Percentiles rank a stretch among this genome's conserved stretches.
These are phyloP conservation scores for Plasmodium malariae DNA, from an alignment of 169 alveolate species.

Conservation along the genomic window DNA sequence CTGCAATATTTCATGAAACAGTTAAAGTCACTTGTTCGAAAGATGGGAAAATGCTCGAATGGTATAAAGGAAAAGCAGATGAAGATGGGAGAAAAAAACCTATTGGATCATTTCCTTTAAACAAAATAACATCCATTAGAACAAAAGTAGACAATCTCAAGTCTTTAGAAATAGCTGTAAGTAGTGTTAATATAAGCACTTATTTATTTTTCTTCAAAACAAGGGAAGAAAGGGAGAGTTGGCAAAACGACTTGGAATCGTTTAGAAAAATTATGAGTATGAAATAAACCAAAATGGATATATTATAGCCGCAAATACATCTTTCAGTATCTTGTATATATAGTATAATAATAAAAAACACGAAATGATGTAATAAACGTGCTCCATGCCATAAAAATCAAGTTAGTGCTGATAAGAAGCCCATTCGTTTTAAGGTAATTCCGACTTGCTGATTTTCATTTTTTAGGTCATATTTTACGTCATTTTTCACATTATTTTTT, in stretches of 20 bases:
- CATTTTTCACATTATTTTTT: no score
- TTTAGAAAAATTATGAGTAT: slow-evolving; percentile 76
- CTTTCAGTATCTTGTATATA: not conserved
- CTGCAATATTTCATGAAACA: slow-evolving; percentile 82
- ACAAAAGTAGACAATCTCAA: slow-evolving; percentile 83
- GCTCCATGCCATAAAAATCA: no score
- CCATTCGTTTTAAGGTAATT: no score
- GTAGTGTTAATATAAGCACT: slow-evolving; percentile 76
- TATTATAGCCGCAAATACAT: slow-evolving; percentile 7
- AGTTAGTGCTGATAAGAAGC: no score
- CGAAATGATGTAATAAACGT: no score
- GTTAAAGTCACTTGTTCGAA: slow-evolving; percentile 83
- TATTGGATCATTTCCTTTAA: slow-evolving; percentile 76
- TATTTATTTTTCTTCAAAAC: slow-evolving; percentile 83
- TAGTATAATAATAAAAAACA: no score
- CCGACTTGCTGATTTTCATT: no score
- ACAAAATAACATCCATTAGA: slow-evolving; percentile 80
- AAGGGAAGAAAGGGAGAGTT: slow-evolving; percentile 83
- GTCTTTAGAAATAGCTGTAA: slow-evolving; percentile 81
- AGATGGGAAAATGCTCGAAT: slow-evolving; percentile 83
- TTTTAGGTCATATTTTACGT: no score
- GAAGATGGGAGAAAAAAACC: slow-evolving; percentile 80
- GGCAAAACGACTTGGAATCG: slow-evolving; percentile 84
- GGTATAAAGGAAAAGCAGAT: slow-evolving; percentile 83
- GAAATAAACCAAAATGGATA: slow-evolving; percentile 56